Conservation (phyloP, 2,329 filamentous ascomycete genomes). For the Diaporthe citri region DNA sequence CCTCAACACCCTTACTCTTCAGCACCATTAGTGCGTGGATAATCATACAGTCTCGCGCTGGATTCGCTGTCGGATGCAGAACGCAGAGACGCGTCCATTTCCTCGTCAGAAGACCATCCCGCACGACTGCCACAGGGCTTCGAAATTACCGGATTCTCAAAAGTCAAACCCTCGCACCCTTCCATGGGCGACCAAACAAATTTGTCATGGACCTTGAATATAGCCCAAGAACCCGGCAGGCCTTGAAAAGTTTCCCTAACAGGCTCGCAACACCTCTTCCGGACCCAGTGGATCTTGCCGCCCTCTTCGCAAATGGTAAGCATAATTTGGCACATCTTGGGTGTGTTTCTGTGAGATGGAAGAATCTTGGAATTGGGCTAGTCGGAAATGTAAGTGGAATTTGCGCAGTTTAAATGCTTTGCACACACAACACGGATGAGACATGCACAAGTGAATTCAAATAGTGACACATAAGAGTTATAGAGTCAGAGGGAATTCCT, state of each 20-base stretch:
- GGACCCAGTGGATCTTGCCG: conserved; percentile 14
- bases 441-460: neutral
- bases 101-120: conserved; percentile 21
- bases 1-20: neutral
- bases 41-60: neutral
- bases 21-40: too few relatives aligned
- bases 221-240: neutral
- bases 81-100: neutral
- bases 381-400: neutral
- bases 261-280: neutral
- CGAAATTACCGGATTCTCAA: conserved; percentile 7
- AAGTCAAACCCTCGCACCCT: conserved; percentile 1
- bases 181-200: conserved; percentile 26
- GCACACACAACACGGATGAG: neutral
- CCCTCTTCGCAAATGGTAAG: conserved; percentile 18
- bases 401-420: neutral
- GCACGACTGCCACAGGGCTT: conserved; percentile 6
- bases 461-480: neutral
- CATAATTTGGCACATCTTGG: conserved; percentile 29
- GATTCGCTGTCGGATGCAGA: neutral
- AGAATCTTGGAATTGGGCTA: neutral
- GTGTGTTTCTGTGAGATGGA: neutral
- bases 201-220: neutral
- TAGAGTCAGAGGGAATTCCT: neutral
- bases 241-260: neutral